Percentiles rank a stretch among this genome's conserved stretches.
Evolutionary conservation across 306 rosid genomes (phyloP).

Genomic region (Gastrolobium bilobum): DNA sequence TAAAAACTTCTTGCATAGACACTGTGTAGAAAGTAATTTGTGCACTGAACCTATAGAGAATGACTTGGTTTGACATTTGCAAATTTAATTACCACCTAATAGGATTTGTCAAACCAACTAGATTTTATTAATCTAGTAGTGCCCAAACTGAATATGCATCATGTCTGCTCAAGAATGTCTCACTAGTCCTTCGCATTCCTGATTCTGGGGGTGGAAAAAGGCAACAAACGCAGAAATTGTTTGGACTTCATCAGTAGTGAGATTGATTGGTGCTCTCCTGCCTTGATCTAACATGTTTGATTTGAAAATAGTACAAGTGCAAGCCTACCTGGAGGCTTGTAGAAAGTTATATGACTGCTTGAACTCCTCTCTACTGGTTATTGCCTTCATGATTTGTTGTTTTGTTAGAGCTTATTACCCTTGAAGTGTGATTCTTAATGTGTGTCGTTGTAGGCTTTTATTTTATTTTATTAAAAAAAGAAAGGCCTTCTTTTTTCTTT

Average conservation of each 20-base stretch:
- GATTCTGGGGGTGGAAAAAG: constrained; percentile 10
- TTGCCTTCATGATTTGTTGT: background rate
- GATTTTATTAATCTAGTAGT: background rate
- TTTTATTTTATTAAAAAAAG: background rate
- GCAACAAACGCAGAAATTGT: constrained; percentile 22
- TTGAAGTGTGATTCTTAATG: constrained; percentile 5
- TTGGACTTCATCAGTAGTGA: constrained; percentile 19
- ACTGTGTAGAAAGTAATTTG: background rate
- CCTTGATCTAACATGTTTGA: constrained; percentile 30
- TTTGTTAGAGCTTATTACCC: constrained; percentile 20
- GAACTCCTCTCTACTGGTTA: constrained; percentile 30
- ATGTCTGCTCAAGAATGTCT: background rate
- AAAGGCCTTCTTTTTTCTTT: too few relatives aligned
- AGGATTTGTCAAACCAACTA: constrained; percentile 12
- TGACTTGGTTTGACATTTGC: constrained; percentile 34
- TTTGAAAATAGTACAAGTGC: constrained; percentile 12
- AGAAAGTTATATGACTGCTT: constrained; percentile 19
- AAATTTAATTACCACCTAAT: background rate
- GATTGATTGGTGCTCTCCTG: constrained; percentile 19
- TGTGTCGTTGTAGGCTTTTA: background rate
- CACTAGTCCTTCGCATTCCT: constrained; percentile 22
- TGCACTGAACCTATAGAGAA: background rate
- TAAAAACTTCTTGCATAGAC: background rate
- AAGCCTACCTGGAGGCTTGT: constrained; percentile 16
- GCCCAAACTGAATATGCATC: background rate